These are phyloP conservation scores for Salix exigua DNA, from an alignment of 345 rosid genomes.

Conservation along the genomic window DNA sequence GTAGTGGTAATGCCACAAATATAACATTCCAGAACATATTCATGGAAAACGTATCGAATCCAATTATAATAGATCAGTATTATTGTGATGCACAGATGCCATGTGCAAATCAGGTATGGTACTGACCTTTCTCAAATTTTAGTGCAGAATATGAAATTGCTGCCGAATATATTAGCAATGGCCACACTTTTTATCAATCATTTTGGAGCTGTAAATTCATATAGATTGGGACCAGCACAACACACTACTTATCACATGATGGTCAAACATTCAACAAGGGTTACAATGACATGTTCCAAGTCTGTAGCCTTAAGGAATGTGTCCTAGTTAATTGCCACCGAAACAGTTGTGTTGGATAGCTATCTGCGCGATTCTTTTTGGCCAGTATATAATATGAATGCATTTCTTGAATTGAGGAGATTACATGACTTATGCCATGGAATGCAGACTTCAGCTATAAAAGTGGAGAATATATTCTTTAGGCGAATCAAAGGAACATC, in stretches of 20 bases:
- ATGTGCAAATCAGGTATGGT: conserved; percentile 74
- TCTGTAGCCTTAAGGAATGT: no score
- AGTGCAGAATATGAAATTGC: no score
- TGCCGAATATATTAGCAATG: no score
- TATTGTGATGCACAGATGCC: conserved; percentile 71
- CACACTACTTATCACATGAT: no score
- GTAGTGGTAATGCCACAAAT: conserved; percentile 58
- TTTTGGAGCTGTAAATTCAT: no score
- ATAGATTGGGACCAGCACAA: no score
- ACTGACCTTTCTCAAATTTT: neutral
- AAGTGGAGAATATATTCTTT: conserved; percentile 58
- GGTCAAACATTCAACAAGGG: no score
- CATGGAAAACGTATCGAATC: conserved; percentile 81
- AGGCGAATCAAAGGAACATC: conserved; percentile 61
- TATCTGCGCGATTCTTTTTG: neutral
- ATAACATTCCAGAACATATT: conserved; percentile 53
- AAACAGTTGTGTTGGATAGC: no score
- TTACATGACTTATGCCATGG: conserved; percentile 1
- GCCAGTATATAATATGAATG: neutral
- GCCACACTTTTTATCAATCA: no score
- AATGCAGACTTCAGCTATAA: conserved; percentile 73
- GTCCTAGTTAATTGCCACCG: no score
- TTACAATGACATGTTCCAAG: no score
- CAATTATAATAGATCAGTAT: conserved; percentile 80
- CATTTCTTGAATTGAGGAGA: neutral